These are phyloP conservation scores for Volvariella volvacea DNA, from an alignment of 1,284 basidiomycete species.

Conservation along the genomic window DNA sequence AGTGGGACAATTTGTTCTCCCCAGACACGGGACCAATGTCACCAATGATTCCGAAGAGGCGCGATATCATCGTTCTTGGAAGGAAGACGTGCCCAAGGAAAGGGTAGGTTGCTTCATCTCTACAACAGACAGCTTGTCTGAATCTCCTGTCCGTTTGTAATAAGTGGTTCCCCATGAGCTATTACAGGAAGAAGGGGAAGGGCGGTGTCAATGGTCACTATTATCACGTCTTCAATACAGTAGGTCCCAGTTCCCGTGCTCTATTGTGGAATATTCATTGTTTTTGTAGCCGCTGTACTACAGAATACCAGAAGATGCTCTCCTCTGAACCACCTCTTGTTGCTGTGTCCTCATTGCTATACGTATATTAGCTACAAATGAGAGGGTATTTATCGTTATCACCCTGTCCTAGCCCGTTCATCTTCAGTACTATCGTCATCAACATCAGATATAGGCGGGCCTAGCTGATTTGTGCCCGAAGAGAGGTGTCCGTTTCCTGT, in stretches of 20 bases:
- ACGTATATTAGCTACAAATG: too few relatives aligned
- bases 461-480: too few relatives aligned
- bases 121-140: not conserved
- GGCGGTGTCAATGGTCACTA: constrained; percentile 64
- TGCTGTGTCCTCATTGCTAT: not conserved
- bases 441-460: too few relatives aligned
- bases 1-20: constrained; percentile 77
- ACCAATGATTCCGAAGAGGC: constrained; percentile 55
- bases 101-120: constrained; percentile 39
- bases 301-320: constrained; percentile 45
- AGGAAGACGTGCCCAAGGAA: constrained; percentile 56
- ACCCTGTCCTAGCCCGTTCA: too few relatives aligned
- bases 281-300: constrained; percentile 58
- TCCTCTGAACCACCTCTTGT: constrained; percentile 35
- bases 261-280: constrained; percentile 5
- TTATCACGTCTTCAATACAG: constrained; percentile 72
- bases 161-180: constrained; percentile 73
- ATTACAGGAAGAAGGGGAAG: constrained; percentile 44
- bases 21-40: constrained; percentile 46
- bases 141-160: constrained; percentile 4
- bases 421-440: too few relatives aligned
- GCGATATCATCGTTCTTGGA: constrained; percentile 61
- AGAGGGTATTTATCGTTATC: too few relatives aligned
- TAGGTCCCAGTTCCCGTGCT: constrained; percentile 23
- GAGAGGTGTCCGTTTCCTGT: not conserved